A percentile compares a stretch with the other conserved stretches of the same genome.
These are phyloP conservation scores for Clonostachys rosea DNA, from an alignment of 2,329 filamentous ascomycete species.

Conservation along the genomic window DNA sequence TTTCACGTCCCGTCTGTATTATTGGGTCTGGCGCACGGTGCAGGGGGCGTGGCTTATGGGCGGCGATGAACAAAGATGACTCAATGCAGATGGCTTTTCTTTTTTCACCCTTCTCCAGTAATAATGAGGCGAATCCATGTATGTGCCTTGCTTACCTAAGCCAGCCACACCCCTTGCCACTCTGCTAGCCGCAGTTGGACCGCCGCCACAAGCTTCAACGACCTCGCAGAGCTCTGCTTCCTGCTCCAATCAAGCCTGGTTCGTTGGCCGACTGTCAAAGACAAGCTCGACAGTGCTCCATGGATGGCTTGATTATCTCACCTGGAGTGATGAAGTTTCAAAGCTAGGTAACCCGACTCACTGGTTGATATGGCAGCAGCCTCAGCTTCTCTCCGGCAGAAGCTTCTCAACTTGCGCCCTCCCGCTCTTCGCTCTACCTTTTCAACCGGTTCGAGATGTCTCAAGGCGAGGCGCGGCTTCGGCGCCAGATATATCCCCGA, in stretches of 20 bases:
- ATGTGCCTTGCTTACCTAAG: too few species aligned
- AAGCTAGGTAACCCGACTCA: not conserved
- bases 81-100: too few species aligned
- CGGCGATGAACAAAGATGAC: too few species aligned
- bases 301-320: not conserved
- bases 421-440: not conserved
- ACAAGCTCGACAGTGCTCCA: not conserved
- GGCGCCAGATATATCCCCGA: constrained; percentile 1
- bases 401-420: constrained; percentile 6
- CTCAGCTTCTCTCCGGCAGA: constrained; percentile 7
- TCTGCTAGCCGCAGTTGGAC: too few species aligned
- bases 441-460: constrained; percentile 8
- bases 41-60: too few species aligned
- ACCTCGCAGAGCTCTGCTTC: not conserved
- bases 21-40: too few species aligned
- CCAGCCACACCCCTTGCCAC: too few species aligned
- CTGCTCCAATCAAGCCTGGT: not conserved
- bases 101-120: too few species aligned
- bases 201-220: not conserved
- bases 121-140: too few species aligned
- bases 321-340: constrained; percentile 7
- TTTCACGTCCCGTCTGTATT: not conserved
- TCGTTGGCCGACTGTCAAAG: not conserved
- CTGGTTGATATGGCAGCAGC: constrained; percentile 14
- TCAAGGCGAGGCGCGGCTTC: not conserved